phyloP scores from a whole-genome alignment of 116 monocot genomes.

The Posidonia oceanica region DNA sequence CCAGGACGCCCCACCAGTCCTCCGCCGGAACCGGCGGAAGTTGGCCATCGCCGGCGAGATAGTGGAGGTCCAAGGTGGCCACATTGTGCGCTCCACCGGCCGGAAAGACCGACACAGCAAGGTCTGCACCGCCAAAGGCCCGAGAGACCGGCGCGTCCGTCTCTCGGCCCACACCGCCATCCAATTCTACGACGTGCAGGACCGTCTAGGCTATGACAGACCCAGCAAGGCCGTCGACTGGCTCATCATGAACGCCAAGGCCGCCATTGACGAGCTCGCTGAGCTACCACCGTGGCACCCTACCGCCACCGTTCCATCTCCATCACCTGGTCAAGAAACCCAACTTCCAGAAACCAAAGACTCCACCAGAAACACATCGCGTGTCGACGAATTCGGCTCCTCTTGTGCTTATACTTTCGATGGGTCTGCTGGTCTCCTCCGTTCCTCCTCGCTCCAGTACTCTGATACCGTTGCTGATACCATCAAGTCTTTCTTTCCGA shows the following conservation, averaged over 20 bases:
- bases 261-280: conserved; percentile 73
- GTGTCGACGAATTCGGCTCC: background rate
- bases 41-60: conserved; percentile 29
- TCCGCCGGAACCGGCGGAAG: conserved; percentile 2
- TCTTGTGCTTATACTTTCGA: conserved; percentile 5
- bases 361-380: conserved; percentile 5
- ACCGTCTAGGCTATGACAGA: conserved; percentile 88
- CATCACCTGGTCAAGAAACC: background rate
- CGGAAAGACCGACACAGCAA: conserved; percentile 96
- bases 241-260: conserved; percentile 76
- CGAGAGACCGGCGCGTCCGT: conserved; percentile 79
- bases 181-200: conserved; percentile 96
- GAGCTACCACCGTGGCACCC: conserved; percentile 35
- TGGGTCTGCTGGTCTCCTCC: conserved; percentile 16
- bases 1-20: background rate
- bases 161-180: conserved; percentile 93
- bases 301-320: background rate
- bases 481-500: conserved; percentile 67
- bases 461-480: conserved; percentile 68
- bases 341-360: background rate
- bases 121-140: conserved; percentile 83
- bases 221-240: conserved; percentile 96
- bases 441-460: conserved; percentile 32
- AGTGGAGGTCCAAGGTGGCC: conserved; percentile 64
- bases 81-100: conserved; percentile 71